These are phyloP conservation scores for Leccinum griseonigrum DNA, from an alignment of 1,284 basidiomycete genomes.

Conservation along the genomic window DNA sequence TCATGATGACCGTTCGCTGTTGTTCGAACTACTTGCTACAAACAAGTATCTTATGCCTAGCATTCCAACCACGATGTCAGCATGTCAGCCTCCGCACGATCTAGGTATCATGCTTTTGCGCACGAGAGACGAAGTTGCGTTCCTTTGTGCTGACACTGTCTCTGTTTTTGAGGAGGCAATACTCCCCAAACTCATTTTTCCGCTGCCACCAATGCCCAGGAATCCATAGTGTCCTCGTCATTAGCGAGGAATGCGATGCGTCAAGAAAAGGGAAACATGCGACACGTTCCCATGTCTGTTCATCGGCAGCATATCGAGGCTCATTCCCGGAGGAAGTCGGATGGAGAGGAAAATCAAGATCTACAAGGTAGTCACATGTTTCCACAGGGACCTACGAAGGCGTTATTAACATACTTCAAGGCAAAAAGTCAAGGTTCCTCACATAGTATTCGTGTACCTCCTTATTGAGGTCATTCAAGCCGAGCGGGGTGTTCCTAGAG, in stretches of 20 bases:
- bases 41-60: conserved; percentile 7
- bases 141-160: conserved; percentile 43
- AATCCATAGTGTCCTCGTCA: conserved; percentile 76
- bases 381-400: conserved; percentile 60
- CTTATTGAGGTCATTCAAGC: conserved; percentile 87
- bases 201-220: conserved; percentile 67
- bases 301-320: conserved; percentile 72
- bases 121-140: conserved; percentile 21
- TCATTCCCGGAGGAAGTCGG: conserved; percentile 56
- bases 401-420: conserved; percentile 5
- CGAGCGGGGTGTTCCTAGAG: conserved; percentile 60
- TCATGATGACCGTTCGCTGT: conserved; percentile 13
- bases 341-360: conserved; percentile 78
- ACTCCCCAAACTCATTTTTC: conserved; percentile 67
- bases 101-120: conserved; percentile 9
- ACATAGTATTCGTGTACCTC: conserved; percentile 84
- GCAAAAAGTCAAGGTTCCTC: conserved; percentile 33
- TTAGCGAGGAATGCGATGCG: conserved; percentile 62
- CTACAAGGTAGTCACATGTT: conserved; percentile 84
- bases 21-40: conserved; percentile 3
- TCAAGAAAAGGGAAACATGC: conserved; percentile 82
- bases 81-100: conserved; percentile 21
- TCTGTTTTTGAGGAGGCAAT: conserved; percentile 63
- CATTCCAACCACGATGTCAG: conserved; percentile 22
- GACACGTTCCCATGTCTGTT: conserved; percentile 71